These are phyloP conservation scores for Phaeomoniella chlamydospora DNA, from an alignment of 2,329 filamentous ascomycete genomes.

Conservation along the genomic window DNA sequence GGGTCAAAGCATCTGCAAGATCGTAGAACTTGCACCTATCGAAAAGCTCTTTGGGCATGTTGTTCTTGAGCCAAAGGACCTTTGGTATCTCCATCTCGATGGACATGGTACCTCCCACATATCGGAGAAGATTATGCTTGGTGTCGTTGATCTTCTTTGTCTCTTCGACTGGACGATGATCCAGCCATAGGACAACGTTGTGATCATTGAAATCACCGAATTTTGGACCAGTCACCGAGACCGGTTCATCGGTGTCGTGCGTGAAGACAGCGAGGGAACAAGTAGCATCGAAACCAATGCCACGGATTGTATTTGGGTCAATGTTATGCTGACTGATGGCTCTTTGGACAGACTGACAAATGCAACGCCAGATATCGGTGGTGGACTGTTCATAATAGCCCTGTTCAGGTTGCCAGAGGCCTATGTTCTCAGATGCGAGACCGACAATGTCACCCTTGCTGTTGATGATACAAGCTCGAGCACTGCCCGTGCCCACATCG, in stretches of 20 bases:
- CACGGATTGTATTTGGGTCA: slow-evolving; percentile 60
- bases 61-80: slow-evolving; percentile 94
- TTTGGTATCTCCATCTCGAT: slow-evolving; percentile 99
- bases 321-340: slow-evolving; percentile 72
- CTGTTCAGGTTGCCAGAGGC: slow-evolving; percentile 63
- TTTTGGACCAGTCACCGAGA: slow-evolving; percentile 76
- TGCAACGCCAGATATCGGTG: slow-evolving; percentile 89
- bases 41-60: slow-evolving; percentile 89
- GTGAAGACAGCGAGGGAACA: slow-evolving; percentile 90
- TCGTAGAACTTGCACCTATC: slow-evolving; percentile 95
- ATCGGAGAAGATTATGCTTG: slow-evolving; percentile 80
- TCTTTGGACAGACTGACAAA: slow-evolving; percentile 74
- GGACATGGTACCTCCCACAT: slow-evolving; percentile 96
- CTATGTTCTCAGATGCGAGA: slow-evolving; percentile 60
- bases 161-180: slow-evolving; percentile 83
- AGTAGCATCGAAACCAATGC: slow-evolving; percentile 96
- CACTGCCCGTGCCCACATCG: slow-evolving; percentile 92
- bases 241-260: slow-evolving; percentile 75
- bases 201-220: slow-evolving; percentile 74
- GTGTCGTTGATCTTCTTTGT: slow-evolving; percentile 89
- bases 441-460: slow-evolving; percentile 71
- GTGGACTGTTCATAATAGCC: slow-evolving; percentile 94
- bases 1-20: slow-evolving; percentile 79
- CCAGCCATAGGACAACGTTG: slow-evolving; percentile 94
- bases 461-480: slow-evolving; percentile 91